Evolutionary conservation across 768 basidiomycete species (phyloP).

Genomic region (Dendrothele bispora): DNA sequence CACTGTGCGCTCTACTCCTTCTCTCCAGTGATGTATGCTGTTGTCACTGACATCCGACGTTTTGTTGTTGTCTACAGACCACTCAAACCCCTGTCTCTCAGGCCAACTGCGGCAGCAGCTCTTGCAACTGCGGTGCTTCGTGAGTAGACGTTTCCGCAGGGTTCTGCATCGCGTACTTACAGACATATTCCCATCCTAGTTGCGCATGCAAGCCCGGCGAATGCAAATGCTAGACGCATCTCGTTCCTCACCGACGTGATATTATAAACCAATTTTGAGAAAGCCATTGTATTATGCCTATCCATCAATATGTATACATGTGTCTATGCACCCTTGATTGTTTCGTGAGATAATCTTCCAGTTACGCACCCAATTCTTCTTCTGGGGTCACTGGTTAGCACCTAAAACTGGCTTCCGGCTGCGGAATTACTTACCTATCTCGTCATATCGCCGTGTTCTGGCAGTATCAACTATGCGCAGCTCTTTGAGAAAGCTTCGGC

Average conservation of each 20-base stretch:
- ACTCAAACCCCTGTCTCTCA: constrained; percentile 41
- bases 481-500: constrained; percentile 50
- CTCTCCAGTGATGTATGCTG: constrained; percentile 1
- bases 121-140: constrained; percentile 55
- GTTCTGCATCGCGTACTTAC: neutral
- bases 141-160: constrained; percentile 20
- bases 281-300: neutral
- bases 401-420: neutral
- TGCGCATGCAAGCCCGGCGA: constrained; percentile 61
- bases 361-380: neutral
- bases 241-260: constrained; percentile 3
- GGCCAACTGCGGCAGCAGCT: constrained; percentile 43
- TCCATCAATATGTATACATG: neutral
- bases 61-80: constrained; percentile 21
- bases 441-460: constrained; percentile 67
- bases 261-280: neutral
- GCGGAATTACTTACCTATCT: constrained; percentile 47
- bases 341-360: neutral
- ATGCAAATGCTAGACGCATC: constrained; percentile 59
- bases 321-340: neutral
- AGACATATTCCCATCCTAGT: constrained; percentile 29
- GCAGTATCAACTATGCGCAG: constrained; percentile 65
- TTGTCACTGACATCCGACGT: constrained; percentile 7
- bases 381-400: neutral
- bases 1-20: constrained; percentile 37